Evolutionary conservation across 1,284 basidiomycete species (phyloP), one percentile per base, ranked within the genome.

Genomic region (Ganoderma lingzhi): DNA sequence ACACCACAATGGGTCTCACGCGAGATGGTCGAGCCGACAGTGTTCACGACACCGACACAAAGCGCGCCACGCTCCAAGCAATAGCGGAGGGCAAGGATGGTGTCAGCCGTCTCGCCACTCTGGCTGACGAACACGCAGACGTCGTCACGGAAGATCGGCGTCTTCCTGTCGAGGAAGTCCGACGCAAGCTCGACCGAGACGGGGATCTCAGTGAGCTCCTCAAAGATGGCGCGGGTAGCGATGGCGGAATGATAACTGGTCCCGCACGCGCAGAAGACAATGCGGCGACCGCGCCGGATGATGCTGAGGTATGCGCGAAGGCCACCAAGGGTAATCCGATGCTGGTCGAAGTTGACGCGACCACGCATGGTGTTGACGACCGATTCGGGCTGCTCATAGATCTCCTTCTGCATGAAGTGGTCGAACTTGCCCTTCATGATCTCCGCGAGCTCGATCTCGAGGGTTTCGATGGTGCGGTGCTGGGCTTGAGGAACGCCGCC

Each of bases 291-390:
- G 74, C 97, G 92, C 73, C 98, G 92, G 79, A 99, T 99, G 80
- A 98, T 97, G 67, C 93, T 94, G 71, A 99, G 88, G 84, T 99
- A 99, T 19, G 94, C 93, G 73, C 96, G 94, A 68, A 99, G 88
- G 67, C 98, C 98, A 81, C 98, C 98, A 62, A 99, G 92, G 30
- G 94, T 98, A 80, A 99, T 94, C 73, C 88, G 88, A 82, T 95
- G 90, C 67, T 88, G 91, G 81, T 99, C 98, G 80, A 99, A 99
- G 90, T 98, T 99, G 86, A 99, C 95, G 77, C 98, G 96, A 73
- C 98, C 98, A 90, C 98, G 95, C 98, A 99, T 99, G 64, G 98
- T 99, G 89, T 99, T 99, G 83, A 99, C 96, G 75, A 99, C 98
- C 61, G 96, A 98, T 80, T 99, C 98, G 71, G 97, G 98, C 84